Evolutionary conservation across 2,329 filamentous ascomycete genomes (phyloP).

Genomic region (Sporothrix luriei): DNA sequence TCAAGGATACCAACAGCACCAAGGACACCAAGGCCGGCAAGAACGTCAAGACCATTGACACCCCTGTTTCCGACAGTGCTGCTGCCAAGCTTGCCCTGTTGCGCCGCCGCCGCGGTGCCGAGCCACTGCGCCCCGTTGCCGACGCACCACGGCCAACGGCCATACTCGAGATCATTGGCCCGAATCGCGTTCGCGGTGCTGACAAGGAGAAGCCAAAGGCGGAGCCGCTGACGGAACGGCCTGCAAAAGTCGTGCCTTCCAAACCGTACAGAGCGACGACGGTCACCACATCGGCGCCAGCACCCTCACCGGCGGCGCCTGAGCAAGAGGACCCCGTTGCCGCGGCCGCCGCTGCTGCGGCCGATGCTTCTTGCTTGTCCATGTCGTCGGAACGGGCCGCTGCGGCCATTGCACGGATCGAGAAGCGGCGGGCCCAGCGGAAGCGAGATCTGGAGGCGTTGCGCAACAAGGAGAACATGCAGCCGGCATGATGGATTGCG

Average conservation of each 20-base stretch:
- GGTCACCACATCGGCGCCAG: background rate
- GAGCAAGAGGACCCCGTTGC: background rate
- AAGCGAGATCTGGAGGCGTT: conserved; percentile 36
- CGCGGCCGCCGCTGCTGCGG: conserved; percentile 13
- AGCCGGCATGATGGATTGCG: conserved; percentile 39
- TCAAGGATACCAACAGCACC: background rate
- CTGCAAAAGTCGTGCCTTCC: too few relatives aligned
- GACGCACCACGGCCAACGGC: conserved; percentile 9
- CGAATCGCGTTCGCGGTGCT: background rate
- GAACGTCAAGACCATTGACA: background rate
- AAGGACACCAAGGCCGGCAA: background rate
- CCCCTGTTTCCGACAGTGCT: conserved; percentile 15
- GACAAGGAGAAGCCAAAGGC: background rate
- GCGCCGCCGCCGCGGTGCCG: conserved; percentile 30
- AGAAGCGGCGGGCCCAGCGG: conserved; percentile 58
- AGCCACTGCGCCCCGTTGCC: conserved; percentile 31
- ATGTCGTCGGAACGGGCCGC: conserved; percentile 56
- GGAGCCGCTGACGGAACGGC: background rate
- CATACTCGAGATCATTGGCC: background rate
- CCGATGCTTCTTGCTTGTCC: conserved; percentile 44
- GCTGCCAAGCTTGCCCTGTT: conserved; percentile 9
- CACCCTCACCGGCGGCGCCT: background rate
- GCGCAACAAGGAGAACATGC: conserved; percentile 57
- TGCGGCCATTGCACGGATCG: conserved; percentile 58
- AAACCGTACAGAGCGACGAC: background rate